Evolutionary conservation across 805 yeast species (phyloP).

Genomic region (Babjeviella inositovora): DNA sequence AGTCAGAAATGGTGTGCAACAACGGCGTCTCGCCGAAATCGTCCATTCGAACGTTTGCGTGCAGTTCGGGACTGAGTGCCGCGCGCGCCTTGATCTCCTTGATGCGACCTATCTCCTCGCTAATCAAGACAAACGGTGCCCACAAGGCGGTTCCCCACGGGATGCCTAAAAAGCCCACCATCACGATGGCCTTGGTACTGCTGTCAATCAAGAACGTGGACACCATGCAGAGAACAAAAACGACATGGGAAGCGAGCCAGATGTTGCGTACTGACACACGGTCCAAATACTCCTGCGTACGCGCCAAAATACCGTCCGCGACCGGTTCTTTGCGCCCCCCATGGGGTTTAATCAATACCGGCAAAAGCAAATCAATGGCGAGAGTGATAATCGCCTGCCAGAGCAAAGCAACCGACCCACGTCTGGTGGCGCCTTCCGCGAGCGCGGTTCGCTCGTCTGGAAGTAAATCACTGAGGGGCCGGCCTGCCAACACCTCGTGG

Average conservation of each 20-base stretch:
- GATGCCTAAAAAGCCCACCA: conserved; percentile 37
- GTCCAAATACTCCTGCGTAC: conserved; percentile 2
- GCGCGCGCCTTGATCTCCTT: conserved; percentile 23
- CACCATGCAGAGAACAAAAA: conserved; percentile 30
- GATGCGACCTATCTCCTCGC: conserved; percentile 37
- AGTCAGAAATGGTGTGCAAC: not conserved
- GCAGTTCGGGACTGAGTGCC: conserved; percentile 2
- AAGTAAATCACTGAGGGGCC: no score
- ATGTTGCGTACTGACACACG: conserved; percentile 15
- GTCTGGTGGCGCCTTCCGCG: conserved; percentile 28
- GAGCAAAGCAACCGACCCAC: conserved; percentile 34
- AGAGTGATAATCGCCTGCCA: conserved; percentile 31
- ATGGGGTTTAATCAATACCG: conserved; percentile 19
- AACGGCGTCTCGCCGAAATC: not conserved
- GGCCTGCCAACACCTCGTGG: conserved; percentile 12
- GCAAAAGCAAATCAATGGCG: conserved; percentile 23
- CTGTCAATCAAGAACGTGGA: conserved; percentile 25
- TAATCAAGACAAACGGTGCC: conserved; percentile 50
- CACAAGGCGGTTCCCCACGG: conserved; percentile 55
- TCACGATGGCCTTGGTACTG: conserved; percentile 22
- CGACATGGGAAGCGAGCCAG: conserved; percentile 33
- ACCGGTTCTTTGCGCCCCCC: conserved; percentile 2
- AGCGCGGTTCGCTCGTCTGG: conserved; percentile 14
- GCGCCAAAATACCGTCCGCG: conserved; percentile 1
- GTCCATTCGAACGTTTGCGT: not conserved